Base-by-base conservation (phyloP, 768 basidiomycete genomes). In the Symmetrospora coprosmae region DNA sequence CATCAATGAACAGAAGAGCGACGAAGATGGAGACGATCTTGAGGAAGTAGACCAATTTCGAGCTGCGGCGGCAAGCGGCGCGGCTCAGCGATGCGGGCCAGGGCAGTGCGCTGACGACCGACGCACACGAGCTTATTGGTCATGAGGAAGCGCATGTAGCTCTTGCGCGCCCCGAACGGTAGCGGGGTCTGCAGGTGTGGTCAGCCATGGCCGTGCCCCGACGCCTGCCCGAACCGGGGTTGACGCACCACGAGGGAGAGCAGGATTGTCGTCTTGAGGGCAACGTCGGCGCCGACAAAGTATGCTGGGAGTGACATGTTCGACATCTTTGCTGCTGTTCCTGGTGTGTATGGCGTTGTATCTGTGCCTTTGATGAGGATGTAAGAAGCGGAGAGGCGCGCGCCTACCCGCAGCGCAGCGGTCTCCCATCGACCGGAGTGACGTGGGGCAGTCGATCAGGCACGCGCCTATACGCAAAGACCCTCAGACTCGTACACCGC, bases 61-160 rank as follows among this genome's bases (percentile, higher is more conserved):
- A 30, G 23, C 49, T 50, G 49, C 38, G 9, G 27, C 9, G 45
- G 45, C 13, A 23, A 46, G 9, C n/a, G 45, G n/a, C 9, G n/a
- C 9, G 21, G 9, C 9, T 11, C 9, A 11, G 21, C 21, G 9
- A 9, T n/a, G 13, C 21, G n/a, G 11, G 27, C 13, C 21, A 46
- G n/a, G 21, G 11, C 9, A 23, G 27, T 11, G 21, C n/a, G n/a
- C 34, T 49, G 14, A 35, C 9, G 38, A 31, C 33, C 23, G 38
- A 31, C 49, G 33, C 21, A 50, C 49, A 50, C 49, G 21, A 35
- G 19, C 38, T 21, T 21, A 27, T 43, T 58, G 28, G 21, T 46
- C 55, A 58, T 58, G 21, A 58, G 38, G 43, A 58, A 58, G 11
- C 55, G 39, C 39, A 58, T 39, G 55, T 58, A 58, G 17, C 11